Conservation (phyloP, 306 rosid genomes). For the Delonix regia region DNA sequence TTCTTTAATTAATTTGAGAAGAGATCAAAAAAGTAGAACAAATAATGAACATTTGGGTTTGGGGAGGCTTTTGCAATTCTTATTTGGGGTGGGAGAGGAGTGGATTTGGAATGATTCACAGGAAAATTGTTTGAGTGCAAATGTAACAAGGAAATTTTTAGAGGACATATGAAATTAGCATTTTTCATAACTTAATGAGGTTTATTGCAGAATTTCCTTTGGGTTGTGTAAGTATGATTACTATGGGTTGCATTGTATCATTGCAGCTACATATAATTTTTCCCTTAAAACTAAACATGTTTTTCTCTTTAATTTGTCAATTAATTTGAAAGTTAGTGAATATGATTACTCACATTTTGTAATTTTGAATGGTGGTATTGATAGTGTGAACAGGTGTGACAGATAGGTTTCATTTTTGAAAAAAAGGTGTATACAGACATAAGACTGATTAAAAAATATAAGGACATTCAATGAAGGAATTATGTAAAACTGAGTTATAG, state of each 20-base stretch:
- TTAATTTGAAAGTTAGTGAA: no score
- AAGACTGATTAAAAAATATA: no score
- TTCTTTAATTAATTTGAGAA: conserved; percentile 39
- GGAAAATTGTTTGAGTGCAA: conserved; percentile 34
- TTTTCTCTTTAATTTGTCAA: no score
- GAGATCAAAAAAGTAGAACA: conserved; percentile 13
- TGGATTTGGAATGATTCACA: conserved; percentile 31
- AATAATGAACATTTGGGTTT: conserved; percentile 29
- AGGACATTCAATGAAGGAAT: no score
- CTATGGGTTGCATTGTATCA: neutral
- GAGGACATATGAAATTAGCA: conserved; percentile 13
- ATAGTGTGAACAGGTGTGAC: no score
- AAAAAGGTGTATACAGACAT: no score
- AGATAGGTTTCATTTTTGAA: no score
- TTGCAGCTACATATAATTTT: no score
- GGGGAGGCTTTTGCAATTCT: neutral
- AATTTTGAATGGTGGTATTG: no score
- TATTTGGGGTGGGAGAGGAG: neutral
- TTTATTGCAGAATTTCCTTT: conserved; percentile 36
- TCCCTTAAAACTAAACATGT: no score
- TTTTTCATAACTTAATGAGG: neutral
- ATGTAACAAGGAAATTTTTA: conserved; percentile 33
- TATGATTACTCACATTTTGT: no score
- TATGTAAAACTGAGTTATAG: no score
- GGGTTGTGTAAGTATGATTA: conserved; percentile 37